Evolutionary conservation across 495 filamentous ascomycete genomes (phyloP).

Genomic region (Lasiosphaeria ovina): DNA sequence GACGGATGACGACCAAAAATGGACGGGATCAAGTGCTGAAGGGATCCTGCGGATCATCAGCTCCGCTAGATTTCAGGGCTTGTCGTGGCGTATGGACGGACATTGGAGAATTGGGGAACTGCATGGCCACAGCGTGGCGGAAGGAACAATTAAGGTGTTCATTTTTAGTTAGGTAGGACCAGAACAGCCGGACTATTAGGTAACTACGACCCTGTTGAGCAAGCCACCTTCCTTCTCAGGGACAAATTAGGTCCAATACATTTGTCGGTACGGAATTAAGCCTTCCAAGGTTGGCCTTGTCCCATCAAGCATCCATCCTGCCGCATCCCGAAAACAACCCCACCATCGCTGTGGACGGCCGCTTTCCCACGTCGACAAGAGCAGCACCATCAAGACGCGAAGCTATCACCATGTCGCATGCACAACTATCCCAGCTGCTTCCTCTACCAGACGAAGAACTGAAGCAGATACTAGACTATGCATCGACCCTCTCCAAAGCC

Average conservation of each 20-base stretch:
- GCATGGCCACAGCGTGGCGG: background rate
- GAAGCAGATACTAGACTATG: conserved; percentile 77
- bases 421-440: conserved; percentile 73
- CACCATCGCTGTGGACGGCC: background rate
- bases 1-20: background rate
- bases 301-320: too few relatives aligned
- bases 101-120: background rate
- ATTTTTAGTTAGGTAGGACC: too few relatives aligned
- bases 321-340: background rate
- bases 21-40: background rate
- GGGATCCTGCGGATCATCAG: background rate
- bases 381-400: background rate
- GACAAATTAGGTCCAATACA: too few relatives aligned
- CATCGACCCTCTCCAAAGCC: conserved; percentile 63
- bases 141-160: background rate
- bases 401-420: conserved; percentile 49
- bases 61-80: background rate
- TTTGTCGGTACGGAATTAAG: too few relatives aligned
- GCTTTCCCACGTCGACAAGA: too few relatives aligned
- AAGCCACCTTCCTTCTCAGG: too few relatives aligned
- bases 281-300: too few relatives aligned
- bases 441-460: conserved; percentile 82
- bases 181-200: too few relatives aligned
- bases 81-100: too few relatives aligned
- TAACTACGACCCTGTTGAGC: too few relatives aligned